phyloP scores from a whole-genome alignment of 345 rosid species.

The Brassica cretica region DNA sequence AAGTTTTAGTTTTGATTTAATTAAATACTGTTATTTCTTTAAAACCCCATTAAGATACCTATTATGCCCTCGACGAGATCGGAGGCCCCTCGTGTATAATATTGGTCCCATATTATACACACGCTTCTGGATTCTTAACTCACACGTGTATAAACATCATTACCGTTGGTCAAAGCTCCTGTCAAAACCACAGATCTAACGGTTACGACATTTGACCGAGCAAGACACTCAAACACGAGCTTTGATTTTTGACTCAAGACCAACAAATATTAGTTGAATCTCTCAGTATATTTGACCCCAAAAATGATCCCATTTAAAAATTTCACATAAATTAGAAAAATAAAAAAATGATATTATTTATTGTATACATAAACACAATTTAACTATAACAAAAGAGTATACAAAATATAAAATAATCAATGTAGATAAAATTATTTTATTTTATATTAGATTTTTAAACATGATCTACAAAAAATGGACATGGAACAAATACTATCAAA shows the following conservation, averaged over 20 bases:
- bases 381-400: no score
- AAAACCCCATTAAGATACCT: no score
- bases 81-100: constrained; percentile 31
- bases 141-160: constrained; percentile 27
- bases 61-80: constrained; percentile 9
- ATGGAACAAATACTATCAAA: no score
- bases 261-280: background rate
- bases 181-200: background rate
- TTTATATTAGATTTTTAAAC: no score
- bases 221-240: background rate
- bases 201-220: background rate
- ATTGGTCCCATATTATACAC: constrained; percentile 29
- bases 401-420: no score
- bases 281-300: background rate
- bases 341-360: no score
- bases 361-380: no score
- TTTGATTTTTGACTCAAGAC: background rate
- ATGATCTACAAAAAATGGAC: no score
- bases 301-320: background rate
- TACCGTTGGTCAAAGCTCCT: constrained; percentile 26
- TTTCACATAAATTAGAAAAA: no score
- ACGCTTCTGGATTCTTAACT: constrained; percentile 31
- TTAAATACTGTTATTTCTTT: no score
- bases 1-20: no score
- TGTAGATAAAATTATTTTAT: no score